Percentiles rank a stretch among this genome's conserved stretches.
These are phyloP conservation scores for Ailanthus altissimus DNA, from an alignment of 345 rosid genomes.

Conservation along the genomic window DNA sequence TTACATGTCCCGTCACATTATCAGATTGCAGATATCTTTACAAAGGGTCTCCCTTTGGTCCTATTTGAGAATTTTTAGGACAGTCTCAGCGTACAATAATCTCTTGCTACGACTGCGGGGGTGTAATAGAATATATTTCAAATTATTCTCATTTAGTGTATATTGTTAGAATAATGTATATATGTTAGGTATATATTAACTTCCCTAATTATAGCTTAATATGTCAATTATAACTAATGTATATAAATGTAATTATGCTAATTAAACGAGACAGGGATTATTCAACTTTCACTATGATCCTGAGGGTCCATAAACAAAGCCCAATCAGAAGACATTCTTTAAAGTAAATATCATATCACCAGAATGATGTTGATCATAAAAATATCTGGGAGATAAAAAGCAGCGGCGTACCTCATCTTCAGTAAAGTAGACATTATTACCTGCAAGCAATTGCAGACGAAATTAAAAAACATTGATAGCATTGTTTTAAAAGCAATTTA, in stretches of 20 bases:
- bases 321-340: background rate
- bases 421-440: constrained; percentile 82
- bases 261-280: no score
- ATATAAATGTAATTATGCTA: no score
- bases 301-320: background rate
- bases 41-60: background rate
- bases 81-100: background rate
- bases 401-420: constrained; percentile 88
- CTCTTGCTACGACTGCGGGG: no score
- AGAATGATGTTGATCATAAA: constrained; percentile 14
- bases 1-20: no score
- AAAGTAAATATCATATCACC: background rate
- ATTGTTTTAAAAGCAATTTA: background rate
- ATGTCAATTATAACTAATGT: no score
- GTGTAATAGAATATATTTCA: no score
- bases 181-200: no score
- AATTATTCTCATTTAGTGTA: no score
- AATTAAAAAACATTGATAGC: constrained; percentile 12
- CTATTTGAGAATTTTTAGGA: background rate
- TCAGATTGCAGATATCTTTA: background rate
- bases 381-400: background rate
- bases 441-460: constrained; percentile 45
- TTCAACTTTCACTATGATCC: background rate
- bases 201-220: no score
- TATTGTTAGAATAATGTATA: no score